Evolutionary conservation across 73 alveolate genomes (phyloP).

Genomic region (Diophrys sp.): DNA sequence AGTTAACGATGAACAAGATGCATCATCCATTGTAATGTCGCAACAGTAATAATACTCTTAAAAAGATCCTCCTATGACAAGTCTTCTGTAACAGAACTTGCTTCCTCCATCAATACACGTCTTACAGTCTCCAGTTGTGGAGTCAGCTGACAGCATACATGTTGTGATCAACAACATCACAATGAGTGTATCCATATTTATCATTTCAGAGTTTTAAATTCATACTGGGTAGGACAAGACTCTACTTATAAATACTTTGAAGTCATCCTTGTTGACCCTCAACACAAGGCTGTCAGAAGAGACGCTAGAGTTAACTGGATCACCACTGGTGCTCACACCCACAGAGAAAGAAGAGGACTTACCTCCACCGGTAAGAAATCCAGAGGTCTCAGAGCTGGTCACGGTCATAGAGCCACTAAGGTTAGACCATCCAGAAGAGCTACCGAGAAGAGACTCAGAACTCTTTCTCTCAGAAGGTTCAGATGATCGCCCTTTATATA

Average conservation of each 20-base stretch:
- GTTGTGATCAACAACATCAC: too few species aligned
- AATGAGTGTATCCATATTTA: too few species aligned
- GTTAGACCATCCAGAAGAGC: constrained; percentile 93
- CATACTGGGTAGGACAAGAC: constrained; percentile 99
- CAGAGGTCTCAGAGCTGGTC: constrained; percentile 93
- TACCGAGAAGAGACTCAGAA: constrained; percentile 88
- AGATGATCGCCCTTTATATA: constrained; percentile 61
- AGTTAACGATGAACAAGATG: neutral
- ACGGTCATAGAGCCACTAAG: constrained; percentile 93
- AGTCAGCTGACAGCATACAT: too few species aligned
- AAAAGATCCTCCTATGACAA: neutral
- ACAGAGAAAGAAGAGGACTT: constrained; percentile 89
- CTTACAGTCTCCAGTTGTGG: too few species aligned
- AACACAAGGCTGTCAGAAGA: constrained; percentile 95
- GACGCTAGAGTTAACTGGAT: constrained; percentile 99
- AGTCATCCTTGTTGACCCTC: constrained; percentile 98
- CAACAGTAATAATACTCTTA: neutral
- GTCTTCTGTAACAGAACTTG: neutral
- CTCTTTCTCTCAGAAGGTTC: constrained; percentile 95
- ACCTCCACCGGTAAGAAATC: constrained; percentile 95
- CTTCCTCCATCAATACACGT: neutral
- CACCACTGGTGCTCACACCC: constrained; percentile 87
- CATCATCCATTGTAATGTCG: neutral
- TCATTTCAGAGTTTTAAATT: constrained; percentile 77
- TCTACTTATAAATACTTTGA: constrained; percentile 97